phyloP scores from a whole-genome alignment of 805 yeast species.

The Sugiyamaella qingdaonensis region DNA sequence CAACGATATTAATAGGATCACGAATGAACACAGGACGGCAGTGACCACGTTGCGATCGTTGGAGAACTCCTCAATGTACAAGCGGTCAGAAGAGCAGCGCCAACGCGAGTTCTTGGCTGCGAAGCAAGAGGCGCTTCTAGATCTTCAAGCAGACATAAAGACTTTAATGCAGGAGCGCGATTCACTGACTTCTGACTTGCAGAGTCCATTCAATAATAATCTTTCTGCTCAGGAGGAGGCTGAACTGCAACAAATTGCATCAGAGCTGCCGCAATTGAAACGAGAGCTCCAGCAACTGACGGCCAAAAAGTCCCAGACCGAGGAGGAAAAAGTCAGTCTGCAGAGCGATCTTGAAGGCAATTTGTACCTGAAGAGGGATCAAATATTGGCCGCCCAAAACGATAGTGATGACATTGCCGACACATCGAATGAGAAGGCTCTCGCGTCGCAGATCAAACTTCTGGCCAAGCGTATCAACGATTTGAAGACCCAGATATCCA shows the following conservation, averaged over 20 bases:
- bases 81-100: constrained; percentile 11
- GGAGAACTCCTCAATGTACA: constrained; percentile 24
- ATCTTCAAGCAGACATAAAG: constrained; percentile 35
- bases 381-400: constrained; percentile 26
- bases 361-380: constrained; percentile 49
- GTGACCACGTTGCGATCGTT: constrained; percentile 5
- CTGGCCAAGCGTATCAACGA: constrained; percentile 25
- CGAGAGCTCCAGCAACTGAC: constrained; percentile 40
- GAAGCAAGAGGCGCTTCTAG: constrained; percentile 40
- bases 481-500: constrained; percentile 4
- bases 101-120: constrained; percentile 20
- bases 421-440: constrained; percentile 19
- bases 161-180: constrained; percentile 41
- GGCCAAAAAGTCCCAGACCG: constrained; percentile 40
- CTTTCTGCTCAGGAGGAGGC: constrained; percentile 48
- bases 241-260: constrained; percentile 37
- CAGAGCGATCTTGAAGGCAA: constrained; percentile 58
- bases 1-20: constrained; percentile 38
- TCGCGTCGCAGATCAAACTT: constrained; percentile 22
- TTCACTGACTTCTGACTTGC: constrained; percentile 47
- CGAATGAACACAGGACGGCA: constrained; percentile 38
- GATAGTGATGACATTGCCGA: constrained; percentile 2
- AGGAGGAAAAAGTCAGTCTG: constrained; percentile 43
- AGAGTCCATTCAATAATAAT: constrained; percentile 49
- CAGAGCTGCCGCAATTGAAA: constrained; percentile 39